Conservation (phyloP, 1,284 basidiomycete genomes). For the Cryptococcus sp. region DNA sequence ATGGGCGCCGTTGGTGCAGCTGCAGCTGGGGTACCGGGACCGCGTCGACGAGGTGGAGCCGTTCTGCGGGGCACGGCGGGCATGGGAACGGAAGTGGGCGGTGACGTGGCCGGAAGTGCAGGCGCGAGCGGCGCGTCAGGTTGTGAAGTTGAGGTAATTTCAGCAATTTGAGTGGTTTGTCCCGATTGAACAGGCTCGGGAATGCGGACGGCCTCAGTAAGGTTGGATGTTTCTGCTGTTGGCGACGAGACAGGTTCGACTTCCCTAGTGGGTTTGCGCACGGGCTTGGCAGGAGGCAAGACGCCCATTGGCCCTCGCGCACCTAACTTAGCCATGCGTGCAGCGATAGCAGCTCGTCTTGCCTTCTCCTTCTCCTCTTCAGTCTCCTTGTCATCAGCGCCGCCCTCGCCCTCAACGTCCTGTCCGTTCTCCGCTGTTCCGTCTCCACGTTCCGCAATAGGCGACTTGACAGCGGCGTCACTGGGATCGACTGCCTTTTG, state of each 20-base stretch:
- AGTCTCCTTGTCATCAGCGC: constrained; percentile 36
- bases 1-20: constrained; percentile 8
- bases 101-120: constrained; percentile 7
- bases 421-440: constrained; percentile 17
- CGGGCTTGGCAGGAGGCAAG: constrained; percentile 39
- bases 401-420: constrained; percentile 46
- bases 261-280: constrained; percentile 20
- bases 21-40: constrained; percentile 12
- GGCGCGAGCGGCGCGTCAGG: not conserved
- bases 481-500: constrained; percentile 12
- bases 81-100: constrained; percentile 41
- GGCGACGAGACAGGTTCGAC: constrained; percentile 2
- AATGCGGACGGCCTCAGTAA: not conserved
- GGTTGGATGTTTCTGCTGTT: not conserved
- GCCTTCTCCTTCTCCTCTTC: constrained; percentile 54
- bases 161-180: constrained; percentile 37
- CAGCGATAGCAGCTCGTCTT: constrained; percentile 55
- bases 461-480: constrained; percentile 8
- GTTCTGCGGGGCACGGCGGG: constrained; percentile 45
- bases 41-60: constrained; percentile 38
- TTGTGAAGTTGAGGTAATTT: constrained; percentile 26
- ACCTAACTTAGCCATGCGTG: constrained; percentile 55
- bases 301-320: constrained; percentile 54
- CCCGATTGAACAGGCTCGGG: constrained; percentile 1
- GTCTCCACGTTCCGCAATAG: constrained; percentile 43